Base-by-base conservation (phyloP, 169 alveolate species). In the Eimeria praecox region DNA sequence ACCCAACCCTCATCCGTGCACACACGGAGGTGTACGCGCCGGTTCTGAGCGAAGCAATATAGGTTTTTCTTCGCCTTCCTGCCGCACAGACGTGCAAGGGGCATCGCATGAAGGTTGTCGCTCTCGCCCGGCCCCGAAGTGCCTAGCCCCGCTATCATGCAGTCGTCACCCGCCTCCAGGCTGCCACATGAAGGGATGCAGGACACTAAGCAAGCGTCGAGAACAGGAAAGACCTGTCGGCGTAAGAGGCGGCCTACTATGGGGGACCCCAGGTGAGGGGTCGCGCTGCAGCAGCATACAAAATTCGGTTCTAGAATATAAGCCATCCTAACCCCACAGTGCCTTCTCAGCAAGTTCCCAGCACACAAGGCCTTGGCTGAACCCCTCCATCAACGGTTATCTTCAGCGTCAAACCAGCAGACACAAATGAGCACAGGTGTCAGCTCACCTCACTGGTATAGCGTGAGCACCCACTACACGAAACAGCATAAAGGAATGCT, bases 1-100 rank as follows among this genome's bases (percentile, higher is more conserved):
- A 92, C 95, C 95, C 95, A 92, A 46, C 95, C 95, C 44, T 59
- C 56, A 33, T 49, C 77, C 46, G 95, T 92, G 56, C 95, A 49
- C 33, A 44, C 85, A 46, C 95, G 92, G 12, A 78, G 83, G 46
- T 40, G 93, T 33, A 87, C 93, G 5, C 93, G 78, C 93, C 82
- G 38, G 30, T 27, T 62, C 33, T 52, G 80, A 40, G 93, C 40
- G 64, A 56, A 59, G 93, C n/a, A n/a, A 33, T 30, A 38, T 5
- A 42, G 82, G 24, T 40, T 38, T 62, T 83, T 56, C 80, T 27
- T 87, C 44, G 83, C 44, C 33, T 35, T 64, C 49, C 40, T 56
- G 18, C 71, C 80, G 82, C 80, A 42, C 8, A 42, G 44, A 33
- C 93, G 40, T 18, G 56, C 62, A 18, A 73, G 9, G 18, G 82